Evolutionary conservation across 1,284 basidiomycete species (phyloP).

Genomic region (Ceratobasidium sp.): DNA sequence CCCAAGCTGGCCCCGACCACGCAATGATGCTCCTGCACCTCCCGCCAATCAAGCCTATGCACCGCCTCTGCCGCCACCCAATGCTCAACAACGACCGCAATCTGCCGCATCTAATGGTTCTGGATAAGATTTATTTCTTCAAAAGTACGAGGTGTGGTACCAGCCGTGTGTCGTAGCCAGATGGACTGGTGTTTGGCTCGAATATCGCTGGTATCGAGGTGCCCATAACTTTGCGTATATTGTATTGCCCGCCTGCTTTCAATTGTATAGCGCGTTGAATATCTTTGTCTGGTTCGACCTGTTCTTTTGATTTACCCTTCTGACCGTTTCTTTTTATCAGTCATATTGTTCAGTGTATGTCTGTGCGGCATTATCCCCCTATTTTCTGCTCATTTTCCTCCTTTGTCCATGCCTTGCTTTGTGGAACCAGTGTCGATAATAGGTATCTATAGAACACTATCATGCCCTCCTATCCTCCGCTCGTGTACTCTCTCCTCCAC

Average conservation of each 20-base stretch:
- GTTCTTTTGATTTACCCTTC: neutral
- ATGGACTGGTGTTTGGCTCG: neutral
- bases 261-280: constrained; percentile 20
- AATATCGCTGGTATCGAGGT: neutral
- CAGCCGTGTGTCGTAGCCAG: neutral
- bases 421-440: constrained; percentile 25
- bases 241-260: constrained; percentile 24
- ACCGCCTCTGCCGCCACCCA: constrained; percentile 15
- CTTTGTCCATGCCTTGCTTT: neutral
- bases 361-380: constrained; percentile 9
- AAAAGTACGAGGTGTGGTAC: constrained; percentile 7
- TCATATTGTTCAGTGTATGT: constrained; percentile 21
- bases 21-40: neutral
- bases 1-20: constrained; percentile 14
- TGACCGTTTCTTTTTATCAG: neutral
- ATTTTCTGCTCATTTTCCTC: neutral
- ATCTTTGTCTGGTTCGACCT: neutral
- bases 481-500: neutral
- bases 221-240: constrained; percentile 16
- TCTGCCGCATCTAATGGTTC: constrained; percentile 23
- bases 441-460: constrained; percentile 34
- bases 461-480: neutral
- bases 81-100: constrained; percentile 12
- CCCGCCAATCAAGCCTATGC: neutral
- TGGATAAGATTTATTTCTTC: neutral